Percentiles rank a stretch among this genome's conserved stretches.
These are phyloP conservation scores for Rhizopogon vinicolor DNA, from an alignment of 768 basidiomycete genomes.

Conservation along the genomic window DNA sequence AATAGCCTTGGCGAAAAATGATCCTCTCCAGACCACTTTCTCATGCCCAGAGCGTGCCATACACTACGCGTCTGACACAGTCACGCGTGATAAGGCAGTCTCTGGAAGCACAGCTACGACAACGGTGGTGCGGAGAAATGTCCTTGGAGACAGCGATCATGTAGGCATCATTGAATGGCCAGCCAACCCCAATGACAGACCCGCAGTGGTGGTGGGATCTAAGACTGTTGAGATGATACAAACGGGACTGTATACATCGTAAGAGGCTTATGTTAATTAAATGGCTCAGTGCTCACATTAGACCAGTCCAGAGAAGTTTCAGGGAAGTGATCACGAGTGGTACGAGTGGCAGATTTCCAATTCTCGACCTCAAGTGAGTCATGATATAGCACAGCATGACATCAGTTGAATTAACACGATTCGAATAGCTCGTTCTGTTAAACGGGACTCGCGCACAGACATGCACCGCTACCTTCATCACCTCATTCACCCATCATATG, in stretches of 20 bases:
- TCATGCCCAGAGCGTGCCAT: constrained; percentile 4
- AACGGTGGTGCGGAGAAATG: constrained; percentile 18
- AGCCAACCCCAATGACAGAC: neutral
- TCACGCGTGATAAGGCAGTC: neutral
- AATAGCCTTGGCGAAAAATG: constrained; percentile 17
- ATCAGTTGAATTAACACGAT: neutral
- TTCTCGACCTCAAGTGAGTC: constrained; percentile 17
- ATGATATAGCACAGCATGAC: neutral
- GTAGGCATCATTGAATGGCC: constrained; percentile 29
- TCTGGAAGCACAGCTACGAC: constrained; percentile 15
- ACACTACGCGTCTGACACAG: constrained; percentile 17
- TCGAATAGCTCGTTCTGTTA: constrained; percentile 22
- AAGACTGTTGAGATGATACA: constrained; percentile 19
- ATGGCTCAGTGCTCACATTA: neutral
- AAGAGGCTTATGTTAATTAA: neutral
- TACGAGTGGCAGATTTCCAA: constrained; percentile 27
- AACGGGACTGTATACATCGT: constrained; percentile 20
- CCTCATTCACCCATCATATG: constrained; percentile 10
- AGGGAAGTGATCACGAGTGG: constrained; percentile 10
- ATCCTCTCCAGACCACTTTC: constrained; percentile 23
- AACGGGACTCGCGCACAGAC: neutral
- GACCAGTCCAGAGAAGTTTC: constrained; percentile 22
- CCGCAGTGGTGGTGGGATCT: constrained; percentile 20
- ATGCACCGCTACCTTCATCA: constrained; percentile 25
- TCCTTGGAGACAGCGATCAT: constrained; percentile 16